Conservation (phyloP, 108 stramenopile genomes). For the Nannochloropsis salina region DNA sequence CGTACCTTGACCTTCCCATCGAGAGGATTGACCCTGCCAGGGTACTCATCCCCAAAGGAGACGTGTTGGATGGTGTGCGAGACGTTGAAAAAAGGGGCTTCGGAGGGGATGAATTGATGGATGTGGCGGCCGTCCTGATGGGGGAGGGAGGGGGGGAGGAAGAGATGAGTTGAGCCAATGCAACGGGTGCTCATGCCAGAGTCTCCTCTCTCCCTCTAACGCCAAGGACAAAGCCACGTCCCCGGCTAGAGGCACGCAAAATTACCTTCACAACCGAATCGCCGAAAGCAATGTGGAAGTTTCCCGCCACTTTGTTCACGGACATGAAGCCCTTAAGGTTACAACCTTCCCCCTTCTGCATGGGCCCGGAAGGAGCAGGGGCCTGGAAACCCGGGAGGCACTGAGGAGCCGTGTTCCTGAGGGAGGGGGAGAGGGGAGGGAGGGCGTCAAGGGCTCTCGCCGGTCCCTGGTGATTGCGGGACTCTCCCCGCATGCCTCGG, state of each 20-base stretch:
- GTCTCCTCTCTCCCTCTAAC: too few species aligned
- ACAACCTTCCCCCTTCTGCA: conserved; percentile 82
- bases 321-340: conserved; percentile 77
- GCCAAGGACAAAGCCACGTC: too few species aligned
- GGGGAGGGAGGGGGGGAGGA: background rate
- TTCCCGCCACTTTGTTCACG: conserved; percentile 89
- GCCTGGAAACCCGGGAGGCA: background rate
- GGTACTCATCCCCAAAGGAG: conserved; percentile 66
- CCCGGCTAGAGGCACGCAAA: background rate
- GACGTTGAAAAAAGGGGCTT: conserved; percentile 82
- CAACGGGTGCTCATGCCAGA: too few species aligned
- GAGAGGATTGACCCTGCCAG: conserved; percentile 20
- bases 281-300: conserved; percentile 96
- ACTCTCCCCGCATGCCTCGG: too few species aligned
- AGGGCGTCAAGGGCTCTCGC: background rate
- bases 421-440: background rate
- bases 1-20: conserved; percentile 23
- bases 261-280: conserved; percentile 68
- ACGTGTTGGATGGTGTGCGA: conserved; percentile 84
- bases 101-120: conserved; percentile 60
- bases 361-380: conserved; percentile 18
- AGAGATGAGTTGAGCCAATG: background rate
- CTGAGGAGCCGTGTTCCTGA: background rate
- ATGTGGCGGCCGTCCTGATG: conserved; percentile 74
- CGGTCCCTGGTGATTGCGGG: too few species aligned